Evolutionary conservation across 23 red algal species (phyloP).

Genomic region (Agarophyton chilense): DNA sequence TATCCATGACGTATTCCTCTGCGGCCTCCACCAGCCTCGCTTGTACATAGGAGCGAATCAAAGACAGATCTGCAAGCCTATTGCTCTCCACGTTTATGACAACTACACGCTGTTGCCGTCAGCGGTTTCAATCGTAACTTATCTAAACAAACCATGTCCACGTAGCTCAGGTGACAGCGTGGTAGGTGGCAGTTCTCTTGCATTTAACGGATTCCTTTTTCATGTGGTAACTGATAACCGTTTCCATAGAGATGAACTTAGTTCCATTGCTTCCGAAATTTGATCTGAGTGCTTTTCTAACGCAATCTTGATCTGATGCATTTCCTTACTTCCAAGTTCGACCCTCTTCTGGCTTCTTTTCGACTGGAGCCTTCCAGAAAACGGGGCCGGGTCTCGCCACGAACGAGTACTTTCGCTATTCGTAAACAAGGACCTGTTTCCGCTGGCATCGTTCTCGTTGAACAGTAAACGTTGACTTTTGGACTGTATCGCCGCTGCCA

Average conservation of each 20-base stretch:
- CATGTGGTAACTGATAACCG: slow-evolving; percentile 22
- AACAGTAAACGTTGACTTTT: not conserved
- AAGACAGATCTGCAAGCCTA: not conserved
- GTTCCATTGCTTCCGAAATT: slow-evolving; percentile 49
- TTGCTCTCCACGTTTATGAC: too few relatives aligned
- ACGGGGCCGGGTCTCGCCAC: not conserved
- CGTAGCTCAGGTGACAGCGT: not conserved
- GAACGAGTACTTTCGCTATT: not conserved
- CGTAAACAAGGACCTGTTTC: not conserved
- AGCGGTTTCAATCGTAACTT: not conserved
- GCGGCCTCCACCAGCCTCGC: not conserved
- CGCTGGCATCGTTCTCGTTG: not conserved
- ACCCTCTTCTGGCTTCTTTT: not conserved
- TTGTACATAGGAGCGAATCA: not conserved
- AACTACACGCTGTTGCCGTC: too few relatives aligned
- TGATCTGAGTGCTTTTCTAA: slow-evolving; percentile 55
- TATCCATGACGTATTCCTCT: not conserved
- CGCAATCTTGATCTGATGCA: slow-evolving; percentile 40
- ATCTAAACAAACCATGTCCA: not conserved
- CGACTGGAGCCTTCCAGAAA: not conserved
- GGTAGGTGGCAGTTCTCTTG: not conserved
- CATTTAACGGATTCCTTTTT: not conserved
- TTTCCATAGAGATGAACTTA: slow-evolving; percentile 49
- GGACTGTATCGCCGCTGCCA: slow-evolving; percentile 24
- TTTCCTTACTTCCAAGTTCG: slow-evolving; percentile 8